Percentiles rank a stretch among this genome's conserved stretches.
Conservation (phyloP, 352 stramenopile species). For the Phytophthora sansomeana region DNA sequence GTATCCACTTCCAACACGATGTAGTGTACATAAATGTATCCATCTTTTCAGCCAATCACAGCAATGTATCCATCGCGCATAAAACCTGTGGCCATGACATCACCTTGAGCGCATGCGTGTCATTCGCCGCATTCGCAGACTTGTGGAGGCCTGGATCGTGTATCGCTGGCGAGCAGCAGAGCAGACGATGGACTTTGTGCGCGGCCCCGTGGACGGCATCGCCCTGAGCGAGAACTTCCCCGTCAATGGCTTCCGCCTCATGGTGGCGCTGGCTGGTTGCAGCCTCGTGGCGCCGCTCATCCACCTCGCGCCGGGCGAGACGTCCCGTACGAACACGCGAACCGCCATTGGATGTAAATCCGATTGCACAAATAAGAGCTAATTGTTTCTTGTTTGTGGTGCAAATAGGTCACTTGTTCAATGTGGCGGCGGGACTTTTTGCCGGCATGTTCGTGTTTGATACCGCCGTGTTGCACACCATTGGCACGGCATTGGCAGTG, state of each 20-base stretch:
- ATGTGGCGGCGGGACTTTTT: slow-evolving; percentile 65
- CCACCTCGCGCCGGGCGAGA: slow-evolving; percentile 63
- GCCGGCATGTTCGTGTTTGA: slow-evolving; percentile 85
- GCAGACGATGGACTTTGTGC: slow-evolving; percentile 62
- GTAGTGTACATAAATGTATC: slow-evolving; percentile 18
- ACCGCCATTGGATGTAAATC: background rate
- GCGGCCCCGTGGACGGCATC: slow-evolving; percentile 71
- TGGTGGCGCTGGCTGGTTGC: slow-evolving; percentile 72
- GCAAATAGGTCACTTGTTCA: slow-evolving; percentile 75
- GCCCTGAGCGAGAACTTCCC: slow-evolving; percentile 77
- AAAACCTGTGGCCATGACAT: slow-evolving; percentile 34
- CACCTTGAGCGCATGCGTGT: slow-evolving; percentile 18
- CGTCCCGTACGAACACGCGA: slow-evolving; percentile 65
- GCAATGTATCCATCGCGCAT: slow-evolving; percentile 8
- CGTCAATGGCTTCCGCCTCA: slow-evolving; percentile 80
- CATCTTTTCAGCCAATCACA: slow-evolving; percentile 50
- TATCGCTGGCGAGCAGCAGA: slow-evolving; percentile 23
- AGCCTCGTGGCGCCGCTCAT: slow-evolving; percentile 75
- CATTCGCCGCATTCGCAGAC: slow-evolving; percentile 37
- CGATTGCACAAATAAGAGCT: background rate
- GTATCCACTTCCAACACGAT: slow-evolving; percentile 5
- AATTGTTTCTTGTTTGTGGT: background rate
- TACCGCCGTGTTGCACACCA: slow-evolving; percentile 75
- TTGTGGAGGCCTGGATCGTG: slow-evolving; percentile 22
- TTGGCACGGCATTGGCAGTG: slow-evolving; percentile 62